Conservation (phyloP, 441 rosid genomes). For the Adansonia madagascariensis region DNA sequence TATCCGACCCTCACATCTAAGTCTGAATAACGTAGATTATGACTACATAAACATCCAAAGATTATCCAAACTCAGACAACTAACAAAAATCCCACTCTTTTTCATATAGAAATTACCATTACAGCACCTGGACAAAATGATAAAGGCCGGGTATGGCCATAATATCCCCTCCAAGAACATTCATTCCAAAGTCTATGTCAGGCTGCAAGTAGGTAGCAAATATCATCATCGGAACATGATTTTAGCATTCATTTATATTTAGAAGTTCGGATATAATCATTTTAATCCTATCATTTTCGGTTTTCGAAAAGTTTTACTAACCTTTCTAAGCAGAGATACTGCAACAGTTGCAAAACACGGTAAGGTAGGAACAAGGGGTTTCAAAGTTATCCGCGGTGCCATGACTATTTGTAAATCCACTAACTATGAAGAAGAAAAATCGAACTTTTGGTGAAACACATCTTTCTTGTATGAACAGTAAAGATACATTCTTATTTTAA, state of each 20-base stretch:
- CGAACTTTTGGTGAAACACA: conserved; percentile 34
- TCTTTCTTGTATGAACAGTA: conserved; percentile 25
- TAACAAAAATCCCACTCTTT: conserved; percentile 23
- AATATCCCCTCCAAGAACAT: conserved; percentile 82
- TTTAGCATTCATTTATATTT: background rate
- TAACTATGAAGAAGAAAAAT: conserved; percentile 53
- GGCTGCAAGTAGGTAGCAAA: conserved; percentile 60
- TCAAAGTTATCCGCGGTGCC: conserved; percentile 68
- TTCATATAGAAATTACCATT: conserved; percentile 44
- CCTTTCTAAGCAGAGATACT: conserved; percentile 85
- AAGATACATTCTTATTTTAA: conserved; percentile 17
- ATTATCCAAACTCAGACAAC: background rate
- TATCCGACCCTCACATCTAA: no score
- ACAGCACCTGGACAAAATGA: conserved; percentile 83
- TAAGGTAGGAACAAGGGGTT: conserved; percentile 86
- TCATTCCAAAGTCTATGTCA: conserved; percentile 81
- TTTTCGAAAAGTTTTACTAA: conserved; percentile 24
- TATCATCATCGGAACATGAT: conserved; percentile 2
- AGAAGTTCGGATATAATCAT: background rate
- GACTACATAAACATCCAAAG: background rate
- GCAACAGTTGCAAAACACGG: conserved; percentile 77
- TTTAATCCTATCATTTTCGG: background rate
- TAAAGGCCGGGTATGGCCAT: conserved; percentile 95
- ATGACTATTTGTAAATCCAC: conserved; percentile 72
- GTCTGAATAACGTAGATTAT: no score